Conservation (phyloP, 192 early-diverging fungal species). For the Dimargaris cristalligena region DNA sequence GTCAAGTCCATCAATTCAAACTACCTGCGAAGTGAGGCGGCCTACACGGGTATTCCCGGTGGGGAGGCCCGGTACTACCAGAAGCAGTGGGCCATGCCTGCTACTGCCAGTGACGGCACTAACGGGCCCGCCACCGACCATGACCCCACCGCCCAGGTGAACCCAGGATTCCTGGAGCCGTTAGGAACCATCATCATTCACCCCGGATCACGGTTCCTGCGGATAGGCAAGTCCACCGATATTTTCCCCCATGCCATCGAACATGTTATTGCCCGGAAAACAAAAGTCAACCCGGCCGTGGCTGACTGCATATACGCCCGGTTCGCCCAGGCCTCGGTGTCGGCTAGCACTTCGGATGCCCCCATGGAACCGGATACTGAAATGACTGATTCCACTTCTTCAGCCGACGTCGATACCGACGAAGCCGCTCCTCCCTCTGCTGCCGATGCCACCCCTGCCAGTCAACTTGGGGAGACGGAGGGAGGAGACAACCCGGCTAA, state of each 20-base stretch:
- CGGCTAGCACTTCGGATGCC: background rate
- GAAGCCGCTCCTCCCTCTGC: background rate
- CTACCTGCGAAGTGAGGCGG: background rate
- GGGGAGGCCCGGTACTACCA: too few species aligned
- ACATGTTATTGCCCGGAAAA: conserved; percentile 58
- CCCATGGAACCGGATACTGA: too few species aligned
- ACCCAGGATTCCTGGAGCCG: too few species aligned
- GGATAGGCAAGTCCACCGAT: conserved; percentile 70
- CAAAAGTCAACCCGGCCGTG: conserved; percentile 22
- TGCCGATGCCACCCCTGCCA: conserved; percentile 6
- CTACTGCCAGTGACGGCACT: too few species aligned
- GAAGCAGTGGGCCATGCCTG: too few species aligned
- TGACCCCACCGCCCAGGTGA: too few species aligned
- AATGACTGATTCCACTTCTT: too few species aligned
- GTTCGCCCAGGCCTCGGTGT: too few species aligned
- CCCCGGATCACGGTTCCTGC: conserved; percentile 64
- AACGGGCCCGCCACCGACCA: too few species aligned
- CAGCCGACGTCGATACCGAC: conserved; percentile 7
- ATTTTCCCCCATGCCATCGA: conserved; percentile 59
- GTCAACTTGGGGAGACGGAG: too few species aligned
- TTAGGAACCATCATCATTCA: conserved; percentile 62
- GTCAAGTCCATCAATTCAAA: background rate
- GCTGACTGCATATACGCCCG: too few species aligned
- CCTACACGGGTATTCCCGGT: conserved; percentile 1
- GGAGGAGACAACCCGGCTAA: too few species aligned